Percentiles rank a stretch among this genome's conserved stretches.
These are phyloP conservation scores for Suillus paluster DNA, from an alignment of 768 basidiomycete genomes.

Conservation along the genomic window DNA sequence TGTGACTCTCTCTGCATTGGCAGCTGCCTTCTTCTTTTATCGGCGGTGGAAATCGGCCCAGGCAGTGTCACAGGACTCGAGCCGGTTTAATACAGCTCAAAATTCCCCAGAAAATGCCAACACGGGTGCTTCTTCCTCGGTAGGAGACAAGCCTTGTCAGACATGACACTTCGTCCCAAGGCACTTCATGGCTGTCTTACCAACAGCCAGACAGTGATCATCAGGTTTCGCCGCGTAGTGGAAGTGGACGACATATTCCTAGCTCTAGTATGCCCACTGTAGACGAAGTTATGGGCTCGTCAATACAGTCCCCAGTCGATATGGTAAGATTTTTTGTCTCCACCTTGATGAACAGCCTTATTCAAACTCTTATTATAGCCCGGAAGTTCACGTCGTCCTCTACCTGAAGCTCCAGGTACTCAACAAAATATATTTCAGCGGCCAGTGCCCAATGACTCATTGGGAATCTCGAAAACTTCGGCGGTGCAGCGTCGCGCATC, in stretches of 20 bases:
- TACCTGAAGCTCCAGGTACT: constrained; percentile 27
- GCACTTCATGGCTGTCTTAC: constrained; percentile 10
- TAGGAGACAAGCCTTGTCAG: constrained; percentile 21
- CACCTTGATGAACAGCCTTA: background rate
- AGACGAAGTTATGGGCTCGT: constrained; percentile 6
- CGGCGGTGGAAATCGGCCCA: constrained; percentile 32
- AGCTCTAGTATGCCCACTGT: constrained; percentile 12
- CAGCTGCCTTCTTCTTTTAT: constrained; percentile 29
- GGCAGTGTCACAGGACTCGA: constrained; percentile 17
- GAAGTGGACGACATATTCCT: background rate
- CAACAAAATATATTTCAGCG: constrained; percentile 5
- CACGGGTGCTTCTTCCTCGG: constrained; percentile 24
- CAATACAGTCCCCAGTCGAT: constrained; percentile 12
- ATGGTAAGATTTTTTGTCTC: constrained; percentile 19
- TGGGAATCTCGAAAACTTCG: background rate
- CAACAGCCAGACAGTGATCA: constrained; percentile 13
- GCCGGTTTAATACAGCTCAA: constrained; percentile 16
- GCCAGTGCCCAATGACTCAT: constrained; percentile 4
- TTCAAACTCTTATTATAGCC: constrained; percentile 11
- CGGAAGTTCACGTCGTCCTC: constrained; percentile 18
- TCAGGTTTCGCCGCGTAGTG: constrained; percentile 2
- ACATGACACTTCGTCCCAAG: constrained; percentile 8
- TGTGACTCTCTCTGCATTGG: constrained; percentile 17
- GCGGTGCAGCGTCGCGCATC: constrained; percentile 7
- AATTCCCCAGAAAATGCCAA: constrained; percentile 1